These are phyloP conservation scores for Tolypocladium ophioglossoides DNA, from an alignment of 2,329 filamentous ascomycete species.

Conservation along the genomic window DNA sequence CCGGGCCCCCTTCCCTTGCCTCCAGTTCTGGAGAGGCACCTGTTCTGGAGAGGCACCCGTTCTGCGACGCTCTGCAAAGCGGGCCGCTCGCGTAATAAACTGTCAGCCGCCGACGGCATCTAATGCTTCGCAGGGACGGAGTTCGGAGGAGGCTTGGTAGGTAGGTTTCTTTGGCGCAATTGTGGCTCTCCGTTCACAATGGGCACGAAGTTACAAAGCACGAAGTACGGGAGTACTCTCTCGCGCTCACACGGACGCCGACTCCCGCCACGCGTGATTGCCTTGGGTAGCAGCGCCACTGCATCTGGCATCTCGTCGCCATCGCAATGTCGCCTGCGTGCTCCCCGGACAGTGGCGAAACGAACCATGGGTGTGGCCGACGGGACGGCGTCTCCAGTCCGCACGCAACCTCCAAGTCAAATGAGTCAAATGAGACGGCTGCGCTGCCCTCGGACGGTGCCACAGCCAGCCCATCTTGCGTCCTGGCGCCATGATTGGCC, in stretches of 20 bases:
- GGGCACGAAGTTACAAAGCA: no score
- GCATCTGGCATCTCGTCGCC: not conserved
- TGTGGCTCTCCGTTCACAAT: no score
- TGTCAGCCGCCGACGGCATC: no score
- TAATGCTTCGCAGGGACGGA: no score
- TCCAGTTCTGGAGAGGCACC: not conserved
- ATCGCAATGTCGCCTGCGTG: conserved; percentile 1
- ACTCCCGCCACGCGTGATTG: not conserved
- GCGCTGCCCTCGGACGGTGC: not conserved
- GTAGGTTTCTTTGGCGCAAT: not conserved
- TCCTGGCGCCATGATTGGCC: conserved; percentile 18
- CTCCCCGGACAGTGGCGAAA: conserved; percentile 8
- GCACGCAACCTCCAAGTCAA: not conserved
- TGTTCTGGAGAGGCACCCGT: not conserved
- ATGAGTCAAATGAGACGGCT: not conserved
- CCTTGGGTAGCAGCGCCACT: not conserved
- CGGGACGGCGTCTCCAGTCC: not conserved
- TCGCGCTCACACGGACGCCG: not conserved
- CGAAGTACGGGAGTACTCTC: no score
- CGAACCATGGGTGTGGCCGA: conserved; percentile 2
- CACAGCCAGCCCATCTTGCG: not conserved
- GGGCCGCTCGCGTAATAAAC: not conserved
- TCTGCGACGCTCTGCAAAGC: not conserved
- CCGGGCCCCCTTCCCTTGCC: not conserved
- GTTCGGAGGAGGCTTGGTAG: no score